phyloP scores from a whole-genome alignment of 2,329 filamentous ascomycete species.

The Aspergillus pseudonomiae region DNA sequence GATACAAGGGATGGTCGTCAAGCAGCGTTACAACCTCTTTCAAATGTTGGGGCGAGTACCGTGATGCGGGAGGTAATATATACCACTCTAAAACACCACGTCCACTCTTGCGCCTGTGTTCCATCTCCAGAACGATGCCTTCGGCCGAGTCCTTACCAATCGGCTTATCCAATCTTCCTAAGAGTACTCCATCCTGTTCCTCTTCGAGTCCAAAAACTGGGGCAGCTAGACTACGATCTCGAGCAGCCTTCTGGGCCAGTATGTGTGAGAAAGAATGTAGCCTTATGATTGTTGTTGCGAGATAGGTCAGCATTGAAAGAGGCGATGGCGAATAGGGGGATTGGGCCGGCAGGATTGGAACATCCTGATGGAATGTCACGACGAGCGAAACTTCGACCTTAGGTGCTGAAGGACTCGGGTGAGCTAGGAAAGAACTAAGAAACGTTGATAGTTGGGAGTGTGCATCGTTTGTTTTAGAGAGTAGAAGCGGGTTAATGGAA shows the following conservation, averaged over 20 bases:
- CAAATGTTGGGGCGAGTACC: conserved; percentile 48
- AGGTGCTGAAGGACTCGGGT: conserved; percentile 39
- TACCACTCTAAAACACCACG: conserved; percentile 73
- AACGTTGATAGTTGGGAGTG: conserved; percentile 66
- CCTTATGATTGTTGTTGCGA: conserved; percentile 84
- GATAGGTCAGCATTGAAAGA: conserved; percentile 73
- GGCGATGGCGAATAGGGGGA: conserved; percentile 62
- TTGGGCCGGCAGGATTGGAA: conserved; percentile 57
- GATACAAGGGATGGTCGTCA: conserved; percentile 75
- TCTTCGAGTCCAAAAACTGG: conserved; percentile 80
- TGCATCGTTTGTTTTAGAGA: conserved; percentile 42
- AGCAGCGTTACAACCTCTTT: conserved; percentile 64
- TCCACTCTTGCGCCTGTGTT: conserved; percentile 82
- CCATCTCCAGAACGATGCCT: conserved; percentile 78
- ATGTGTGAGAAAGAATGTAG: conserved; percentile 74
- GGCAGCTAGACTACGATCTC: conserved; percentile 71
- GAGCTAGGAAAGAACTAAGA: conserved; percentile 69
- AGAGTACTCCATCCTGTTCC: conserved; percentile 74
- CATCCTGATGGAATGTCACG: conserved; percentile 79
- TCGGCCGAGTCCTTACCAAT: conserved; percentile 46
- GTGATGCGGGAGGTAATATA: conserved; percentile 55
- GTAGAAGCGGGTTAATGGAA: conserved; percentile 68
- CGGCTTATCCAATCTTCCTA: conserved; percentile 58
- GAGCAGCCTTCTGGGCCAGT: conserved; percentile 72
- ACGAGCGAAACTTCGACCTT: conserved; percentile 66